Conservation (phyloP, 2,329 filamentous ascomycete genomes). For the Aspergillus floridensis region DNA sequence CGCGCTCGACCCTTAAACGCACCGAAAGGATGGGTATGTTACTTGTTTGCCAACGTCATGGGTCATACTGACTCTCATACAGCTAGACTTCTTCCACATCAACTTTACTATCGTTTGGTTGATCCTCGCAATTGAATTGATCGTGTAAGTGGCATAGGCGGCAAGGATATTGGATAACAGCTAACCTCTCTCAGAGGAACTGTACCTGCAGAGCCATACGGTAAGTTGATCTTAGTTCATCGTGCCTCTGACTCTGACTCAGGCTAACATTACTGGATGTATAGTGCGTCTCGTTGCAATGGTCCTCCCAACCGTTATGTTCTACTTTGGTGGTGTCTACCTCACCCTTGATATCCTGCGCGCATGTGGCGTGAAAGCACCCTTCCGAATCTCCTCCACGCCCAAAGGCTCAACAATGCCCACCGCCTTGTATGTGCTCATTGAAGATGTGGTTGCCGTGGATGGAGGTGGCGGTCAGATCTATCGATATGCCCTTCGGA, state of each 20-base stretch:
- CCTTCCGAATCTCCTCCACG: conserved; percentile 63
- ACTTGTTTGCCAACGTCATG: not conserved
- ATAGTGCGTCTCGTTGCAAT: conserved; percentile 45
- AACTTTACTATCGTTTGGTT: conserved; percentile 47
- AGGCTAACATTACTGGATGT: not conserved
- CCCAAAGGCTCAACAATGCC: conserved; percentile 58
- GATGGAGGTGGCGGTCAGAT: conserved; percentile 60
- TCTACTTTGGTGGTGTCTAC: conserved; percentile 45
- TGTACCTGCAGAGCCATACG: conserved; percentile 39
- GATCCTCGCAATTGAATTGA: conserved; percentile 43
- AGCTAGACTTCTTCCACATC: conserved; percentile 49
- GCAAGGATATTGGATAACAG: not conserved
- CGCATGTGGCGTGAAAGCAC: conserved; percentile 47
- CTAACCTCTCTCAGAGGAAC: conserved; percentile 37
- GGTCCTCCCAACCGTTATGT: conserved; percentile 47
- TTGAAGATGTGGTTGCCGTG: conserved; percentile 67
- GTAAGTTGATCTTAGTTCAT: conserved; percentile 25
- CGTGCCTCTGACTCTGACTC: not conserved
- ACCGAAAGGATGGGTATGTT: conserved; percentile 41
- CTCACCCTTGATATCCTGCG: conserved; percentile 44
- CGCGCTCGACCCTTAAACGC: conserved; percentile 41
- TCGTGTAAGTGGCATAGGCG: conserved; percentile 35
- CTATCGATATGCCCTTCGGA: conserved; percentile 52
- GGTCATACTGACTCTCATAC: conserved; percentile 7
- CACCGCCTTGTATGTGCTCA: conserved; percentile 62